Base-by-base conservation (phyloP, 495 filamentous ascomycete species). In the Neurospora africana region DNA sequence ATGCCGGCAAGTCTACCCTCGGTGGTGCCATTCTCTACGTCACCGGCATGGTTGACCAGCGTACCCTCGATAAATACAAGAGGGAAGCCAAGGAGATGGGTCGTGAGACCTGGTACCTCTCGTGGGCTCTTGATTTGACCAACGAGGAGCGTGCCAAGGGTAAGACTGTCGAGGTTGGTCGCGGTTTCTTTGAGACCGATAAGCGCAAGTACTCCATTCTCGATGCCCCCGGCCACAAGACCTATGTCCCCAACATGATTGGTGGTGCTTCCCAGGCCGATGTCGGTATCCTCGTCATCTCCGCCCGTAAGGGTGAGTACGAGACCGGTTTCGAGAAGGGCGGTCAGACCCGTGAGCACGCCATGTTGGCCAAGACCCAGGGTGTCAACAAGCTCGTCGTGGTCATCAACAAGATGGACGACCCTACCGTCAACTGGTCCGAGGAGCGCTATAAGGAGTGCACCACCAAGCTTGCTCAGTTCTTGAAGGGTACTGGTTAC, bases 321-420 rank as follows among this genome's bases (percentile, higher is more conserved):
- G 95, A 99, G 83, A 98, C 95, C 43, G 95, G 95, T n/a, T 99
- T 99, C 80, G 95, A 98, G 79, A 97, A 96, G 83, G 95, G 95
- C 69, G 95, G 96, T 19, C 95, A 99, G 81, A 99, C 96, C 58
- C 87, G 95, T 78, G 95, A 99, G 84, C 95, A 99, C 81, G 95
- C 95, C 65, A 91, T 99, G 79, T 85, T 99, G 69, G 95, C 95
- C 68, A 96, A 97, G 81, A 99, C 97, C n/a, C 93, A 97, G 78
- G 95, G 95, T 78, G 95, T 99, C 38, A 92, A 92, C 84, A 97
- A 97, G 81, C 87, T 99, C 23, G 84, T 98, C 4, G 88, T 99
- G 27, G 95, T 87, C 36, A 93, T 99, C 74, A 99, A 98, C 87
- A 99, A 95, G 83, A 98, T 98, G 96, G 95, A 99, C 76, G 95